Evolutionary conservation across 768 basidiomycete species (phyloP).

Genomic region (Leccinum subgranulosum): DNA sequence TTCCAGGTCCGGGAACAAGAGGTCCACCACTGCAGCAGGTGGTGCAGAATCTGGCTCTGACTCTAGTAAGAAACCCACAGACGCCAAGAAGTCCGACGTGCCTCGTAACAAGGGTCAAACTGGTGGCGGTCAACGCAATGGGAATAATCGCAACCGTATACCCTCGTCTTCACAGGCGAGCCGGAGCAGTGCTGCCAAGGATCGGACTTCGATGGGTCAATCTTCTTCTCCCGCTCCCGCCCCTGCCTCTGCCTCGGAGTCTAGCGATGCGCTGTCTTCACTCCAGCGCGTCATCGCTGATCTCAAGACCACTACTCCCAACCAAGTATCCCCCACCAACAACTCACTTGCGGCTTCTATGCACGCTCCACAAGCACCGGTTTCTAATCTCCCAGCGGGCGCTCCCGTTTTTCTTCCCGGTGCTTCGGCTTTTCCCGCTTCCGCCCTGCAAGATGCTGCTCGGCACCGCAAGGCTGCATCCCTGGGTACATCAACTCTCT

Average conservation of each 20-base stretch:
- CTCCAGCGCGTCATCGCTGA: slow-evolving; percentile 94
- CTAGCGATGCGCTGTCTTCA: slow-evolving; percentile 79
- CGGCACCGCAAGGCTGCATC: slow-evolving; percentile 84
- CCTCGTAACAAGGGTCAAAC: slow-evolving; percentile 54
- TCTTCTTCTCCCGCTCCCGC: slow-evolving; percentile 46
- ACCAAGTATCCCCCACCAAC: slow-evolving; percentile 38
- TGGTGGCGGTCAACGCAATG: slow-evolving; percentile 43
- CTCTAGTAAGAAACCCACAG: slow-evolving; percentile 58
- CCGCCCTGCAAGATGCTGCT: slow-evolving; percentile 42
- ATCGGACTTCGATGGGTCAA: slow-evolving; percentile 39
- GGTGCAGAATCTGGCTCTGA: slow-evolving; percentile 70
- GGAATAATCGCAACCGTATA: slow-evolving; percentile 54
- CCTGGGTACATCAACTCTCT: slow-evolving; percentile 55
- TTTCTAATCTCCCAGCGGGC: slow-evolving; percentile 58
- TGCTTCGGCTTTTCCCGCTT: slow-evolving; percentile 50
- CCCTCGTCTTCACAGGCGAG: slow-evolving; percentile 56
- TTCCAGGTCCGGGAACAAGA: slow-evolving; percentile 68
- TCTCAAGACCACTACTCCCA: slow-evolving; percentile 70
- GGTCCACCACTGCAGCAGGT: slow-evolving; percentile 37
- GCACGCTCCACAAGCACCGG: slow-evolving; percentile 42
- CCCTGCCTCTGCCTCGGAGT: slow-evolving; percentile 52
- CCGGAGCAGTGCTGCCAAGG: slow-evolving; percentile 50
- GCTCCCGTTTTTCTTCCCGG: slow-evolving; percentile 77
- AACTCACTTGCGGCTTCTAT: slow-evolving; percentile 42
- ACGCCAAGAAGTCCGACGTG: slow-evolving; percentile 48